These are phyloP conservation scores for Lactarius tabidus DNA, from an alignment of 768 basidiomycete species.

Conservation along the genomic window DNA sequence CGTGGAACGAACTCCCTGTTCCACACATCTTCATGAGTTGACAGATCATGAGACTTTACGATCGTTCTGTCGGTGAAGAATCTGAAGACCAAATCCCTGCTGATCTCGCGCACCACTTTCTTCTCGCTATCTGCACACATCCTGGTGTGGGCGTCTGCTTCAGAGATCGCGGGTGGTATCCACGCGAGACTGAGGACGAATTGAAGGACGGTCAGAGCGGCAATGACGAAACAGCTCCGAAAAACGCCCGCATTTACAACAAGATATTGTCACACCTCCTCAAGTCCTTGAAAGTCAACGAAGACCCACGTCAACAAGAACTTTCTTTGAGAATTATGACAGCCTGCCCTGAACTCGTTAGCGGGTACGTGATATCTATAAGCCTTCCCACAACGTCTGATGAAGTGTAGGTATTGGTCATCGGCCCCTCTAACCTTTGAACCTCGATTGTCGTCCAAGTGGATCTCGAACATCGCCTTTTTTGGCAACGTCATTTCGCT, in stretches of 20 bases:
- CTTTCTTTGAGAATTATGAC: conserved; percentile 74
- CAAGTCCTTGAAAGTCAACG: conserved; percentile 77
- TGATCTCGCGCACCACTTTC: conserved; percentile 81
- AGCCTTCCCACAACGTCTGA: conserved; percentile 20
- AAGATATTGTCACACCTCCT: conserved; percentile 77
- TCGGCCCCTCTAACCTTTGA: conserved; percentile 69
- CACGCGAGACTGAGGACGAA: conserved; percentile 52
- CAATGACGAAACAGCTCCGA: conserved; percentile 36
- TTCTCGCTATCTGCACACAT: conserved; percentile 76
- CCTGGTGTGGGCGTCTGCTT: conserved; percentile 87
- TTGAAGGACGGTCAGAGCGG: conserved; percentile 33
- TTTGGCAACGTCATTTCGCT: conserved; percentile 75
- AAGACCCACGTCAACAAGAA: conserved; percentile 82
- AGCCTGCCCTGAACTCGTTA: conserved; percentile 82
- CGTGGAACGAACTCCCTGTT: conserved; percentile 20
- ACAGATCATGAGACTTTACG: conserved; percentile 73
- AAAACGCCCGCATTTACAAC: conserved; percentile 63
- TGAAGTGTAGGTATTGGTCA: conserved; percentile 61
- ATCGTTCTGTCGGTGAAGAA: conserved; percentile 49
- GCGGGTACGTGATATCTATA: conserved; percentile 47
- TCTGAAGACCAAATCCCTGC: conserved; percentile 59
- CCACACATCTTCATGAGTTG: background rate
- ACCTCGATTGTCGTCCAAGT: conserved; percentile 82
- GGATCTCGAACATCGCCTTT: conserved; percentile 87
- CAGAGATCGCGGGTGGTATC: conserved; percentile 87